Evolutionary conservation across 1,284 basidiomycete genomes (phyloP).

Genomic region (Agaricales sp.): DNA sequence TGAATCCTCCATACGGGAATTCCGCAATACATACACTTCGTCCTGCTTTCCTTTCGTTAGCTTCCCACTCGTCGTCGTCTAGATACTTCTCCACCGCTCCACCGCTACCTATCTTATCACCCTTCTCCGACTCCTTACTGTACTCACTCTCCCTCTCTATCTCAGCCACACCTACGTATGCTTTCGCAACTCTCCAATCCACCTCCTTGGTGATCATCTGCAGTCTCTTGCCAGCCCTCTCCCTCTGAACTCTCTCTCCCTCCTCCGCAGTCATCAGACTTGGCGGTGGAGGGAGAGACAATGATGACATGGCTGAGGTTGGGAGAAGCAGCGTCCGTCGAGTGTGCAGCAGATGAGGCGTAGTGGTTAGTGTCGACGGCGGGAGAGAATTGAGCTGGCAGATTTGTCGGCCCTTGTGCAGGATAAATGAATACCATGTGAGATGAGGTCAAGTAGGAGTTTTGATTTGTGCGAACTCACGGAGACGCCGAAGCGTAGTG

Average conservation of each 20-base stretch:
- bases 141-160: conserved; percentile 16
- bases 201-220: conserved; percentile 55
- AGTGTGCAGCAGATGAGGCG: conserved; percentile 66
- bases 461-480: conserved; percentile 29
- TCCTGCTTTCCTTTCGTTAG: conserved; percentile 20
- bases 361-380: conserved; percentile 52
- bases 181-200: conserved; percentile 53
- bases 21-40: conserved; percentile 15
- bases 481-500: conserved; percentile 48
- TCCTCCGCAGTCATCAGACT: conserved; percentile 24
- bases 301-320: conserved; percentile 19
- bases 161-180: conserved; percentile 56
- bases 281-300: conserved; percentile 11
- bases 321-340: conserved; percentile 46
- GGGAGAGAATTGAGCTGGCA: conserved; percentile 61
- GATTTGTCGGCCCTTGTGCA: conserved; percentile 47
- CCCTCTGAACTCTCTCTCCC: conserved; percentile 32
- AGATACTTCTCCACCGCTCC: conserved; percentile 47
- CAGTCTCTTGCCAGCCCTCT: conserved; percentile 48
- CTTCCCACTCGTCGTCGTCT: conserved; percentile 62
- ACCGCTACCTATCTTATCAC: conserved; percentile 12
- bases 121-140: conserved; percentile 22
- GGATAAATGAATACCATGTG: conserved; percentile 2
- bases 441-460: too few species aligned
- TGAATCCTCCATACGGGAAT: conserved; percentile 13